These are phyloP conservation scores for Leptomonas seymouri DNA, from an alignment of 208 protist genomes.

Conservation along the genomic window DNA sequence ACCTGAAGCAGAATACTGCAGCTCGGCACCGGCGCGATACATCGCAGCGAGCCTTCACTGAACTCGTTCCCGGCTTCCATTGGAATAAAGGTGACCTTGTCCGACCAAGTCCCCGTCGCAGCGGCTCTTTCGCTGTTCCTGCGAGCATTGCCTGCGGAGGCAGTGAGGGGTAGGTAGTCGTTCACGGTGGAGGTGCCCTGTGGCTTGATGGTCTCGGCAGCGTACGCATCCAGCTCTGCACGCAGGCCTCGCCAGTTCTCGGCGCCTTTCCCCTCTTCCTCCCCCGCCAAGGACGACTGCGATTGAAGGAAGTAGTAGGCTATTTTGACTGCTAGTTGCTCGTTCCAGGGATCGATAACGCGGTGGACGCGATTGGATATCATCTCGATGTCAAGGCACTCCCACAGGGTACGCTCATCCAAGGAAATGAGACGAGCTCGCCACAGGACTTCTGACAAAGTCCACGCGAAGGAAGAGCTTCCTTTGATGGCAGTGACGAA, in stretches of 20 bases:
- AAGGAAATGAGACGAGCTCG: conserved; percentile 61
- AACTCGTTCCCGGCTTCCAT: conserved; percentile 40
- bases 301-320: conserved; percentile 45
- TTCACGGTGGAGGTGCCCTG: conserved; percentile 3
- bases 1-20: conserved; percentile 77
- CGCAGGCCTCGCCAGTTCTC: conserved; percentile 5
- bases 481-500: background rate
- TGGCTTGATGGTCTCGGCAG: conserved; percentile 48
- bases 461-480: conserved; percentile 19
- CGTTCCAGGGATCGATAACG: conserved; percentile 71
- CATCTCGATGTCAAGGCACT: conserved; percentile 52
- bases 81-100: conserved; percentile 36
- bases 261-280: too few species aligned
- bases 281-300: background rate
- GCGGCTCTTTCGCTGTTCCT: background rate
- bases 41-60: conserved; percentile 77
- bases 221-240: conserved; percentile 45
- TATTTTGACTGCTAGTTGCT: conserved; percentile 85
- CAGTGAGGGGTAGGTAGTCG: conserved; percentile 3
- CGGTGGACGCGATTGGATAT: conserved; percentile 22
- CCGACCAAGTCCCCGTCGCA: conserved; percentile 20
- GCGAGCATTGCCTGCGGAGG: background rate
- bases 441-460: conserved; percentile 31
- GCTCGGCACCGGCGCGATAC: conserved; percentile 40
- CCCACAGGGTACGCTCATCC: conserved; percentile 80